These are phyloP conservation scores for Takashimella tepidaria DNA, from an alignment of 1,284 basidiomycete genomes.

Conservation along the genomic window DNA sequence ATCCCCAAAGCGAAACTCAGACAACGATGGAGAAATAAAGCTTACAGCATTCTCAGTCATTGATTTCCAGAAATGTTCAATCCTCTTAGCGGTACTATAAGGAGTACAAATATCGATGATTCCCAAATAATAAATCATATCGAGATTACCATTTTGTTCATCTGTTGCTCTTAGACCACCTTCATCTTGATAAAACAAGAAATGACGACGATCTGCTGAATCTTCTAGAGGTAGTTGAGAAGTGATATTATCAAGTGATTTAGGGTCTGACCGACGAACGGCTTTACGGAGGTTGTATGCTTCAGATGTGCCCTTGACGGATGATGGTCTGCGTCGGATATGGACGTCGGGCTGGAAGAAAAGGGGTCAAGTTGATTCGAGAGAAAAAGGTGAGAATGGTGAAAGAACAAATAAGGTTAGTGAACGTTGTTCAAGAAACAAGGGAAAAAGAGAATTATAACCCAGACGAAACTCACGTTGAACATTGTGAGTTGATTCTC, in stretches of 20 bases:
- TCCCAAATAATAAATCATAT: slow-evolving; percentile 88
- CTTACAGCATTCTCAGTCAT: slow-evolving; percentile 76
- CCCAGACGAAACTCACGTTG: slow-evolving; percentile 60
- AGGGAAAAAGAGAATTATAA: not conserved
- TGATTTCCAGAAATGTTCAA: slow-evolving; percentile 91
- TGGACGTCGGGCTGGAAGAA: slow-evolving; percentile 59
- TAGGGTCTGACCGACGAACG: slow-evolving; percentile 75
- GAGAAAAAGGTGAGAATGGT: slow-evolving; percentile 4
- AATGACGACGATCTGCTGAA: slow-evolving; percentile 68
- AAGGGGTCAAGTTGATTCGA: not conserved
- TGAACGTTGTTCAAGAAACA: not conserved
- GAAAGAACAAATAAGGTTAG: not conserved
- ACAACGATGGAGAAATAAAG: slow-evolving; percentile 22
- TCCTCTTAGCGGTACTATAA: slow-evolving; percentile 69
- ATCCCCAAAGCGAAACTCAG: too few relatives aligned
- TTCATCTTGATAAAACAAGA: slow-evolving; percentile 95
- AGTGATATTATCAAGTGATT: slow-evolving; percentile 58
- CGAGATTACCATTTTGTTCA: slow-evolving; percentile 67
- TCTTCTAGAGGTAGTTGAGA: slow-evolving; percentile 64
- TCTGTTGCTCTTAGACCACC: slow-evolving; percentile 88
- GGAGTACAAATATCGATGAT: slow-evolving; percentile 94
- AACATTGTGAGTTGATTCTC: slow-evolving; percentile 87
- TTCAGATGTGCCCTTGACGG: slow-evolving; percentile 60
- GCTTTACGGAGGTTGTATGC: slow-evolving; percentile 78
- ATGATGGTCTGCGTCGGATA: slow-evolving; percentile 56